Percentiles rank a stretch among this genome's conserved stretches.
Evolutionary conservation across 352 stramenopile genomes (phyloP).

Genomic region (Phytophthora macrochlamydospora): DNA sequence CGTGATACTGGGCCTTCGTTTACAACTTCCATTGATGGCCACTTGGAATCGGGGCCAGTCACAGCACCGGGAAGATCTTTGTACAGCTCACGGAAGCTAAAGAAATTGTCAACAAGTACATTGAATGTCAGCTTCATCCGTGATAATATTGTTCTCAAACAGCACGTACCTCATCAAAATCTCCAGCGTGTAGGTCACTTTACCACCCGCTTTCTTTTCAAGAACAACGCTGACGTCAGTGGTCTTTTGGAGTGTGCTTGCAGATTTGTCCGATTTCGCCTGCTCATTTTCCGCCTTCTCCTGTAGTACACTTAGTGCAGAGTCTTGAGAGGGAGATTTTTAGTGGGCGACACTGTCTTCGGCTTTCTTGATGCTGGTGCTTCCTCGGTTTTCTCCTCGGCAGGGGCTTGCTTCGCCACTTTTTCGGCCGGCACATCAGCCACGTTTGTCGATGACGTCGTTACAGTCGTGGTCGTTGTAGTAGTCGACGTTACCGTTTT

Average conservation of each 20-base stretch:
- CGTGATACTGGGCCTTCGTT: constrained; percentile 59
- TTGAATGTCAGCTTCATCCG: neutral
- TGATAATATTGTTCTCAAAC: neutral
- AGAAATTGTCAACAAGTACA: constrained; percentile 24
- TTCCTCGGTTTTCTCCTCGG: constrained; percentile 22
- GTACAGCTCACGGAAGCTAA: constrained; percentile 61
- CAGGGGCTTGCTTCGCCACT: neutral
- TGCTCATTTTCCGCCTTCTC: constrained; percentile 24
- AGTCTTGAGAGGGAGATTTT: constrained; percentile 17
- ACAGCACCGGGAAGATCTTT: constrained; percentile 52
- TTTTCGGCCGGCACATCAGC: constrained; percentile 25
- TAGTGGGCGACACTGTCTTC: constrained; percentile 26
- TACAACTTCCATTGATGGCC: constrained; percentile 73
- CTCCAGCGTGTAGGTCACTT: constrained; percentile 64
- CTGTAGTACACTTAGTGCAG: constrained; percentile 13
- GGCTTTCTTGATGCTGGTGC: constrained; percentile 12
- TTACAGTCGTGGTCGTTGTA: constrained; percentile 20
- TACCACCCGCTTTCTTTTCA: constrained; percentile 42
- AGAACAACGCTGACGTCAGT: constrained; percentile 43
- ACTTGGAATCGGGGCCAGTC: constrained; percentile 48
- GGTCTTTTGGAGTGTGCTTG: constrained; percentile 26
- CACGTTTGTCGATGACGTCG: constrained; percentile 16
- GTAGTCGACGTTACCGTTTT: constrained; percentile 20
- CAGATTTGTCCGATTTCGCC: constrained; percentile 5
- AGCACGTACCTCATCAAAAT: constrained; percentile 54